Evolutionary conservation across 2,329 filamentous ascomycete genomes (phyloP).

Genomic region (Macrophomina phaseolina): DNA sequence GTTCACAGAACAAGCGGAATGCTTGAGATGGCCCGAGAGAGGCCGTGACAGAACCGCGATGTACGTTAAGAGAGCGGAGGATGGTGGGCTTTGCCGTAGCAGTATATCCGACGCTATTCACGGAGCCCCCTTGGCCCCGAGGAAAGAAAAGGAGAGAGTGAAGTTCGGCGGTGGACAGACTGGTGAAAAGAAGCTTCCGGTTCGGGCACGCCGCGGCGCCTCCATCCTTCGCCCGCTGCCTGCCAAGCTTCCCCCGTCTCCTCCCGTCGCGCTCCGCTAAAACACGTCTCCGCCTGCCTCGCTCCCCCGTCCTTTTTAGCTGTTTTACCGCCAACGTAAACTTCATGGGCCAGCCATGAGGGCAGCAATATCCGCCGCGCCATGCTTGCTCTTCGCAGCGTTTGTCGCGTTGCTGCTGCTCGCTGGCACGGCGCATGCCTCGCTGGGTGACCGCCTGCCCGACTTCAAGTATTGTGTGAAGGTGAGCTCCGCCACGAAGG

Average conservation of each 20-base stretch:
- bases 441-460: slow-evolving; percentile 80
- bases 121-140: not conserved
- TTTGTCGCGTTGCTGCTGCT: slow-evolving; percentile 43
- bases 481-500: slow-evolving; percentile 56
- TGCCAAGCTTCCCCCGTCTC: slow-evolving; percentile 14
- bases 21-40: not conserved
- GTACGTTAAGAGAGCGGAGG: not conserved
- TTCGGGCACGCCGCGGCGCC: slow-evolving; percentile 1
- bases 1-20: not conserved
- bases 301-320: not conserved
- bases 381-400: slow-evolving; percentile 21
- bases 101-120: too few relatives aligned
- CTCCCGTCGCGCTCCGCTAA: slow-evolving; percentile 5
- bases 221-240: not conserved
- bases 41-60: not conserved
- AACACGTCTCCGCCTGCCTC: not conserved
- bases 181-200: slow-evolving; percentile 17
- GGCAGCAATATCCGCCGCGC: slow-evolving; percentile 15
- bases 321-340: not conserved
- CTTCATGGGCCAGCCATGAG: slow-evolving; percentile 22
- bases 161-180: slow-evolving; percentile 4
- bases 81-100: too few relatives aligned
- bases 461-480: slow-evolving; percentile 88
- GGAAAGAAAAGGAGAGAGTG: not conserved
- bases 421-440: slow-evolving; percentile 62